Evolutionary conservation across 176 grass and related monocot species (phyloP), one percentile per base, ranked within the genome.

Genomic region (Zoysia pacifica): DNA sequence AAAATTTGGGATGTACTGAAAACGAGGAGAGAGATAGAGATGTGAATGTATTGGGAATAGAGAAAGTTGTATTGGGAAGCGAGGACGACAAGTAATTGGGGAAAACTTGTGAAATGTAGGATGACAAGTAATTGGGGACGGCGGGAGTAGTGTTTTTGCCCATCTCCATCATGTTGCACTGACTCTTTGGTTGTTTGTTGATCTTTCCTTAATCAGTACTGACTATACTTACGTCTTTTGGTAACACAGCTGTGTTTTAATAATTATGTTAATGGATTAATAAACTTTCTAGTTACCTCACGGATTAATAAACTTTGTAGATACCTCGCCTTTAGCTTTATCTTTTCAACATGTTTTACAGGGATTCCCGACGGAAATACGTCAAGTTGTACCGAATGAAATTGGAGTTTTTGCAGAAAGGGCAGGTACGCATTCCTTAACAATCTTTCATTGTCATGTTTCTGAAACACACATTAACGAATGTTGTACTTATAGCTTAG

Each of bases 341-440:
- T 3, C 68, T 87, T 43, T 55, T 75, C 77, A n/a, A 79, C 85
- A 61, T 74, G 47, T 70, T 81, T 76, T 74, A 72, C 81, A 97
- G 95, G 75, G 88, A 80, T 15, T 76, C 69, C 75, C 84, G 74
- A 55, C 80, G 56, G 47, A 90, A 86, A 76, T 97, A 97, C 58
- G 88, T 93, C 51, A 90, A 90, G 78, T 87, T 93, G 68, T 97
- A 97, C 67, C 89, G 78, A 81, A 93, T 51, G 76, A 97, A 97
- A 81, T 79, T 97, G 82, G 90, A 97, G 69, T 65, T 94, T 41
- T 76, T 97, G 62, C 95, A 97, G 74, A 86, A 94, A 87, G 91
- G 89, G 55, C 95, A 93, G 92, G 95, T 93, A 58, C 65, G 35
- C 35, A 43, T 80, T 84, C 76, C 49, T 46, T 77, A 5, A 19